Percentiles rank a stretch among this genome's conserved stretches.
Conservation (phyloP, 768 basidiomycete species). For the Hygrocybe punicea region DNA sequence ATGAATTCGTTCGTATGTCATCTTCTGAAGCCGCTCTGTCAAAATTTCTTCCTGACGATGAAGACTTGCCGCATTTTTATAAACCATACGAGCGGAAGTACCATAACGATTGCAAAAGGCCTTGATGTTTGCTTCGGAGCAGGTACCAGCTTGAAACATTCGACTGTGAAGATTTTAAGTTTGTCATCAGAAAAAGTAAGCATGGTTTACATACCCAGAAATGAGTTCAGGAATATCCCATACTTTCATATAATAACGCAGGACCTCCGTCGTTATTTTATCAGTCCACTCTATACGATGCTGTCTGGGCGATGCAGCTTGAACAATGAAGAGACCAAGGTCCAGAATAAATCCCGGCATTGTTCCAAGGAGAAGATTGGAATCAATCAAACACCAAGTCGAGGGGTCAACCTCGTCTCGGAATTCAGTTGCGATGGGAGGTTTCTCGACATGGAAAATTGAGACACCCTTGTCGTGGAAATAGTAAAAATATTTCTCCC, state of each 20-base stretch:
- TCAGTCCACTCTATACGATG: constrained; percentile 11
- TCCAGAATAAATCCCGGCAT: constrained; percentile 9
- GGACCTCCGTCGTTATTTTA: constrained; percentile 7
- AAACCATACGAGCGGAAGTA: constrained; percentile 1
- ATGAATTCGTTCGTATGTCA: background rate
- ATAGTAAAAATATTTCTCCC: constrained; percentile 10
- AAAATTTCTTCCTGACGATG: background rate
- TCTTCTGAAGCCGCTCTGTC: no score
- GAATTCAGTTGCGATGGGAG: constrained; percentile 8
- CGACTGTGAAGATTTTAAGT: background rate
- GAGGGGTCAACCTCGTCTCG: constrained; percentile 6
- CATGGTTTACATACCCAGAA: background rate
- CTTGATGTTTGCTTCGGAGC: background rate
- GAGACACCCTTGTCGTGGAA: constrained; percentile 13
- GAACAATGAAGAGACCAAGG: constrained; percentile 14
- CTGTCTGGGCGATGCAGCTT: constrained; percentile 13
- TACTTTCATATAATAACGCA: constrained; percentile 11
- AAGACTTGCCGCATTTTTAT: background rate
- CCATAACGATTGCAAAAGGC: constrained; percentile 2
- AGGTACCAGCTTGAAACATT: background rate
- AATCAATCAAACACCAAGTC: constrained; percentile 18
- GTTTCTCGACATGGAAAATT: constrained; percentile 4
- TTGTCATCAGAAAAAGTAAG: background rate
- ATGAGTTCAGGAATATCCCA: constrained; percentile 8
- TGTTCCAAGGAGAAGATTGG: constrained; percentile 8